Evolutionary conservation across 495 filamentous ascomycete genomes (phyloP), one percentile per base, ranked within the genome.

Genomic region (Aspergillus mulundensis): DNA sequence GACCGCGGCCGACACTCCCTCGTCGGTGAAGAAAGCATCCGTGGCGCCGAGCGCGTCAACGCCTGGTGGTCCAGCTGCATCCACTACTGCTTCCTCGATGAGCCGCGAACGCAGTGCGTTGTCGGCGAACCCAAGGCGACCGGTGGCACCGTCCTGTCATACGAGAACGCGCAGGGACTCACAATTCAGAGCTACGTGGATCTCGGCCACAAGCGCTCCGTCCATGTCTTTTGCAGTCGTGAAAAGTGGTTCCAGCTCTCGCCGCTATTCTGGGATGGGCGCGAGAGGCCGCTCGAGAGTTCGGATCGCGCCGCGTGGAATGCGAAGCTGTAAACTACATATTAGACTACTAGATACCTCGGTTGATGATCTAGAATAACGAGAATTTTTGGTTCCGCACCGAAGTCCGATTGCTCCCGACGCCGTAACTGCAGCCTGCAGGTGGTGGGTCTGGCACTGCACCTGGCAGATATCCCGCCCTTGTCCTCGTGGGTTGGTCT

Each of bases 1-100:
- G 85, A 88, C 61, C 83, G 85, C 10, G 85, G 85, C 5, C 80
- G 85, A 0, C 84, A 88, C 70, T 85, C 82, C 6, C 78, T 88
- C 7, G 84, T 87, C 6, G 85, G 85, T 45, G 82, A 87, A 59
- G 70, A 79, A 39, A 74, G 74, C 14, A 85, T 78, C 73, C 77
- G 85, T 8, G 85, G 85, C 24, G 79, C 83, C 46, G 80, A 85
- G 54, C 80, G 85, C 14, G 85, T 86, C 8, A 84, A 80, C 50
- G 84, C 82, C 14, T 88, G 85, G 85, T 87, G 82, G 75, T 82
- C 81, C 15, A 81, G 78, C 61, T 70, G 82, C 65, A 87, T 88
- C 69, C 85, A 88, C 64, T 88, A 85, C 63, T 73, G 83, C 56
- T 88, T 84, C 69, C 72, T 88, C 38, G 85, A 88, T 66, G 85